phyloP scores from a whole-genome alignment of 257 asterid genomes.

The Primulina eburnea region DNA sequence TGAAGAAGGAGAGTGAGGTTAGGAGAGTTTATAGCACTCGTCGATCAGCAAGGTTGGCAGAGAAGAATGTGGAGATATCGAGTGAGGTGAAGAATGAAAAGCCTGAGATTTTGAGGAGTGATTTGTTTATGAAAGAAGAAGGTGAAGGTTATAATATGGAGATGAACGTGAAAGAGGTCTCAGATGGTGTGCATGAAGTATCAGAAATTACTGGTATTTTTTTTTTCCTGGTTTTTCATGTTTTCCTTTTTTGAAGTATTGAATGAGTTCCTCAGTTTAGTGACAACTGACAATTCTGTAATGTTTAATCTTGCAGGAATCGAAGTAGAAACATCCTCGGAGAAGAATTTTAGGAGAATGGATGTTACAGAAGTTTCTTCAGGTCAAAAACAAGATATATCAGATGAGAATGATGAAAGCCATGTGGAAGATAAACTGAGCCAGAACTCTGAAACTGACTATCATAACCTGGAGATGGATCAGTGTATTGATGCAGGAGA shows the following conservation, averaged over 20 bases:
- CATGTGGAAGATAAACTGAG: slow-evolving; percentile 10
- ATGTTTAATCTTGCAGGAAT: slow-evolving; percentile 22
- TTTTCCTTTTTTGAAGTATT: background rate
- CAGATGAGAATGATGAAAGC: background rate
- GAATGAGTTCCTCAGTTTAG: background rate
- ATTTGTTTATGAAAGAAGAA: slow-evolving; percentile 25
- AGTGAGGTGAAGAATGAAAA: slow-evolving; percentile 21
- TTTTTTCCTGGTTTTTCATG: background rate
- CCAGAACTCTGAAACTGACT: slow-evolving; percentile 16
- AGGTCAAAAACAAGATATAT: slow-evolving; percentile 10
- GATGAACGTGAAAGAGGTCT: slow-evolving; percentile 18
- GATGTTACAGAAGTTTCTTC: slow-evolving; percentile 25
- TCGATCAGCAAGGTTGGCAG: slow-evolving; percentile 63
- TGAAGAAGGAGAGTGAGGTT: slow-evolving; percentile 35
- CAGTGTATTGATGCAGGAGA: background rate
- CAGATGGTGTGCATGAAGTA: slow-evolving; percentile 29
- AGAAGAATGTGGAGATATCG: slow-evolving; percentile 29
- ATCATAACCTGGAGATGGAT: slow-evolving; percentile 12
- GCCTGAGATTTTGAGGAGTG: slow-evolving; percentile 29
- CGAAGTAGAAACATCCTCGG: slow-evolving; percentile 22
- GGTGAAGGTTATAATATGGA: slow-evolving; percentile 28
- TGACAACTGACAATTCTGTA: background rate
- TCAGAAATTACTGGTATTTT: slow-evolving; percentile 39
- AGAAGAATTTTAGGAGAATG: slow-evolving; percentile 24
- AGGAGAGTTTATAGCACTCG: slow-evolving; percentile 42